phyloP scores from a whole-genome alignment of 768 basidiomycete species.

The Saitozyma sp. region DNA sequence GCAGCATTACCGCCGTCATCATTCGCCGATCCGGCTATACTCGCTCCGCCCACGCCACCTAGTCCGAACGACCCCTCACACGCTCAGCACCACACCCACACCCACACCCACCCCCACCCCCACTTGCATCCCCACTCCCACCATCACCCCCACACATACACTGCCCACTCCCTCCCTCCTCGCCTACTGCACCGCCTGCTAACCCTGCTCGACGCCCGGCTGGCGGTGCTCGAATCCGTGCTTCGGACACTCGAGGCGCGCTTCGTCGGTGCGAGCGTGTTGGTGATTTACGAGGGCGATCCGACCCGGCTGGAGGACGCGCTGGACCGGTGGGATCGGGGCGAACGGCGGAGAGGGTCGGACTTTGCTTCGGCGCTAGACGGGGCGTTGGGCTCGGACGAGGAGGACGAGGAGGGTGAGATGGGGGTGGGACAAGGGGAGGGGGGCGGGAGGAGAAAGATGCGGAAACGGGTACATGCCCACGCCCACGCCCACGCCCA shows the following conservation, averaged over 20 bases:
- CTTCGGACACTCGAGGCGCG: slow-evolving; percentile 65
- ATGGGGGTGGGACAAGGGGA: slow-evolving; percentile 7
- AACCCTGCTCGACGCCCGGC: slow-evolving; percentile 57
- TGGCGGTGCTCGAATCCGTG: slow-evolving; percentile 57
- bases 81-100: background rate
- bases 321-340: slow-evolving; percentile 35
- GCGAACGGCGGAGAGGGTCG: background rate
- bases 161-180: slow-evolving; percentile 26
- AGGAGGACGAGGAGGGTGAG: slow-evolving; percentile 50
- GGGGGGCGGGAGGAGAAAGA: slow-evolving; percentile 1
- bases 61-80: slow-evolving; percentile 8
- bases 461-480: no score
- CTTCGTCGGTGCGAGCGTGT: slow-evolving; percentile 77
- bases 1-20: background rate
- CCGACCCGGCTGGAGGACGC: slow-evolving; percentile 52
- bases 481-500: no score
- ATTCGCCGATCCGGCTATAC: background rate
- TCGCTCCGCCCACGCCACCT: background rate
- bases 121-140: slow-evolving; percentile 1
- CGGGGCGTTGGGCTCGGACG: slow-evolving; percentile 25
- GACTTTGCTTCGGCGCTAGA: slow-evolving; percentile 5
- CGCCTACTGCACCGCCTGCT: slow-evolving; percentile 63
- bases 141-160: background rate
- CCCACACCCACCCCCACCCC: slow-evolving; percentile 28
- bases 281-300: slow-evolving; percentile 78